Evolutionary conservation across 1,284 basidiomycete species (phyloP).

Genomic region (Cryptococcus sp.): DNA sequence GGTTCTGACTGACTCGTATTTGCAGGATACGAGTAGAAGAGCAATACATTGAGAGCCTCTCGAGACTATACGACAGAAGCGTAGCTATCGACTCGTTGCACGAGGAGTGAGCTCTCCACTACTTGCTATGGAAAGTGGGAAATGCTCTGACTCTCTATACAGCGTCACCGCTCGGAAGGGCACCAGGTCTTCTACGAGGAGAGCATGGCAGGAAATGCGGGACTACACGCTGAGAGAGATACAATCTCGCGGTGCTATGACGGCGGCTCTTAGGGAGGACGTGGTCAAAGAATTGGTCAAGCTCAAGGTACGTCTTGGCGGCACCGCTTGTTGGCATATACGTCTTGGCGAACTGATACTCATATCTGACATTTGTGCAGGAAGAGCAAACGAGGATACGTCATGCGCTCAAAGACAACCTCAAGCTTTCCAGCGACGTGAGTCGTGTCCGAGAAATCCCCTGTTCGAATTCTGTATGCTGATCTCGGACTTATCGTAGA

Average conservation of each 20-base stretch:
- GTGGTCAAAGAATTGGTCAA: conserved; percentile 67
- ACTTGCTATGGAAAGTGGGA: no score
- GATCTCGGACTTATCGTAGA: conserved; percentile 29
- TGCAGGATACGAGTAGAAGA: conserved; percentile 78
- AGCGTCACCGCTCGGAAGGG: neutral
- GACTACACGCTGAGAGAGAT: conserved; percentile 82
- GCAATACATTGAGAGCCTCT: conserved; percentile 70
- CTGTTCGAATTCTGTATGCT: neutral
- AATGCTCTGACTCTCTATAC: no score
- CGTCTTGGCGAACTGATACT: neutral
- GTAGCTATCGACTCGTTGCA: conserved; percentile 62
- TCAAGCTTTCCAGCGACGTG: conserved; percentile 67
- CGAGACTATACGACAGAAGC: conserved; percentile 68
- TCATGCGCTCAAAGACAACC: conserved; percentile 83
- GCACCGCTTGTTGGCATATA: neutral
- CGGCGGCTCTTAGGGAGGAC: conserved; percentile 67
- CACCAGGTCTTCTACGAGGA: conserved; percentile 50
- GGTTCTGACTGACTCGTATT: conserved; percentile 20
- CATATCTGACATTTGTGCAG: conserved; percentile 30
- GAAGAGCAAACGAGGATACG: conserved; percentile 84
- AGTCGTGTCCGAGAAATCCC: conserved; percentile 5
- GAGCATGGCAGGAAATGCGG: conserved; percentile 76
- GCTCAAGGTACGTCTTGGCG: conserved; percentile 61
- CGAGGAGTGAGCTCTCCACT: conserved; percentile 43
- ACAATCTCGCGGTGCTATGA: conserved; percentile 75